Conservation (phyloP, 2,329 filamentous ascomycete species). For the Nothophaeocryptopus gaeumannii region DNA sequence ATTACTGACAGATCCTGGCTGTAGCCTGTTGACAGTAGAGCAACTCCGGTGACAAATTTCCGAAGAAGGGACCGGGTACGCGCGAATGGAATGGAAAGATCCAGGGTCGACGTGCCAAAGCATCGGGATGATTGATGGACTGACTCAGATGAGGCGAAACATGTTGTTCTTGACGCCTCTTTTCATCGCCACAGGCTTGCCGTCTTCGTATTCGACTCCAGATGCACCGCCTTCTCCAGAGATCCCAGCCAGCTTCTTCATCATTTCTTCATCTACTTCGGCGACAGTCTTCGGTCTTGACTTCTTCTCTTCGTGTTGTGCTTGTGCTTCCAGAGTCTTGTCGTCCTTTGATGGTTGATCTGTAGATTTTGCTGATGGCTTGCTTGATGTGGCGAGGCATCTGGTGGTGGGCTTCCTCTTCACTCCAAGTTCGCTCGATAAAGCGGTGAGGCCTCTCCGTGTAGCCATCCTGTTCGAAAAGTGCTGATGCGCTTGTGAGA, state of each 20-base stretch:
- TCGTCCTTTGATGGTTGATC: constrained; percentile 19
- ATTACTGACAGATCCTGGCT: no score
- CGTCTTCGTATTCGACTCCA: constrained; percentile 73
- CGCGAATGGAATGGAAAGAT: no score
- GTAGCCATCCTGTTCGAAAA: no score
- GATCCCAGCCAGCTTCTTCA: constrained; percentile 62
- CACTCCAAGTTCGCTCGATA: no score
- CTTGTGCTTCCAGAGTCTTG: constrained; percentile 12
- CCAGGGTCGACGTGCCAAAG: no score
- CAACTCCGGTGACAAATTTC: no score
- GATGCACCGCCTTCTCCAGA: constrained; percentile 68
- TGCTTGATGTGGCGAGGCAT: not conserved
- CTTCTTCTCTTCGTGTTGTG: constrained; percentile 23
- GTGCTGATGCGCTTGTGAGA: no score
- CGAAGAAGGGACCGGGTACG: no score
- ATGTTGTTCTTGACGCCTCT: constrained; percentile 72
- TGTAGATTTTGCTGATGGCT: not conserved
- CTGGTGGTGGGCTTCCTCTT: not conserved
- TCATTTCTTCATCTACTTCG: constrained; percentile 65
- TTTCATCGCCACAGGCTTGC: constrained; percentile 69
- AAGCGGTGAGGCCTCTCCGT: no score
- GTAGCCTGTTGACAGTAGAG: no score
- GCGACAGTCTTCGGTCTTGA: constrained; percentile 53
- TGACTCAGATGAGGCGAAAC: constrained; percentile 64
- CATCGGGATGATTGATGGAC: no score